Evolutionary conservation across 495 filamentous ascomycete species (phyloP).

Genomic region (Penicillium psychrofluorescens): DNA sequence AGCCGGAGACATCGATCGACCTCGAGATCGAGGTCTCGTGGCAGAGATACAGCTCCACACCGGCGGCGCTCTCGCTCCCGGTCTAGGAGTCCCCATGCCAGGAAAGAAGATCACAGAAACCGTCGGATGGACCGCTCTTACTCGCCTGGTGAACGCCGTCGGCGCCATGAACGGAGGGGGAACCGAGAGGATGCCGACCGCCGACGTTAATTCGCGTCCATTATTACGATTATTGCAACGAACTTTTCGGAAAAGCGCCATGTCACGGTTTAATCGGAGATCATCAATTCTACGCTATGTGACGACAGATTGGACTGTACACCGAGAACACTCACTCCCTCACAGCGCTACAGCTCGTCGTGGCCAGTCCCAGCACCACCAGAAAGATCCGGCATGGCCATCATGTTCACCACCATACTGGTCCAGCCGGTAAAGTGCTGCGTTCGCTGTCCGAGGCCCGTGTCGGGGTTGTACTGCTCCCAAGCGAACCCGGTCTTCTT

Average conservation of each 20-base stretch:
- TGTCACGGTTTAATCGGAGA: neutral
- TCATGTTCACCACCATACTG: slow-evolving; percentile 93
- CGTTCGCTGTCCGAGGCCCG: slow-evolving; percentile 83
- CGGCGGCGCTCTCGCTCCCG: slow-evolving; percentile 20
- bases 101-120: slow-evolving; percentile 15
- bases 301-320: slow-evolving; percentile 12
- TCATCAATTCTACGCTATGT: neutral
- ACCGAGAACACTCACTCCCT: slow-evolving; percentile 1
- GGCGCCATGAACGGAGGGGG: slow-evolving; percentile 15
- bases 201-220: slow-evolving; percentile 9
- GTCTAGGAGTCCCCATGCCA: slow-evolving; percentile 25
- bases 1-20: slow-evolving; percentile 28
- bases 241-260: no score
- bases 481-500: slow-evolving; percentile 90
- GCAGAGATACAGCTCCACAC: slow-evolving; percentile 8
- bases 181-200: slow-evolving; percentile 20
- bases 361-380: slow-evolving; percentile 18
- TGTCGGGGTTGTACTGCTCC: slow-evolving; percentile 97
- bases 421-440: slow-evolving; percentile 99
- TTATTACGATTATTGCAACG: no score
- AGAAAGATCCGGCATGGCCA: slow-evolving; percentile 70
- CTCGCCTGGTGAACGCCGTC: slow-evolving; percentile 22
- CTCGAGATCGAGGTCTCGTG: slow-evolving; percentile 25
- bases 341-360: slow-evolving; percentile 32
- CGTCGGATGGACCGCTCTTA: slow-evolving; percentile 19